Evolutionary conservation across 495 filamentous ascomycete species (phyloP).

Genomic region (Neurospora hispaniola): DNA sequence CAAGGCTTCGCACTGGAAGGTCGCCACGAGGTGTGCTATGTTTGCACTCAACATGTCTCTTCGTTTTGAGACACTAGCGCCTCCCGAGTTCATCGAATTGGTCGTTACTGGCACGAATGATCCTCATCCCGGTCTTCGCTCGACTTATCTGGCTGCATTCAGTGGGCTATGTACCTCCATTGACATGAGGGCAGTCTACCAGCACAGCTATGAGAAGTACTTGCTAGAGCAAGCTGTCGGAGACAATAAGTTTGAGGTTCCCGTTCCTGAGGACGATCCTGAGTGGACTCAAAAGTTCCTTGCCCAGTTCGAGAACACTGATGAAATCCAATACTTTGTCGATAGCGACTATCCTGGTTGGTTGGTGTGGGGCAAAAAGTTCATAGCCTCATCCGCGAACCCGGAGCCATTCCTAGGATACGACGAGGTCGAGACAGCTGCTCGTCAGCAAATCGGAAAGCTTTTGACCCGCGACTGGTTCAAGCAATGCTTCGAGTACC

Average conservation of each 20-base stretch:
- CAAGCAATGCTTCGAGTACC: conserved; percentile 72
- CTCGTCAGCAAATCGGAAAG: conserved; percentile 71
- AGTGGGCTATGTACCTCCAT: conserved; percentile 71
- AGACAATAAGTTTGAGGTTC: conserved; percentile 61
- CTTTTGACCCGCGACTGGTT: conserved; percentile 79
- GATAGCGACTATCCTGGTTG: conserved; percentile 91
- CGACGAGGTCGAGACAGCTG: conserved; percentile 68
- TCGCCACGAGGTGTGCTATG: conserved; percentile 75
- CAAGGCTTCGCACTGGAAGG: conserved; percentile 85
- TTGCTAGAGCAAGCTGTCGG: conserved; percentile 65
- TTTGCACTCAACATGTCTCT: conserved; percentile 82
- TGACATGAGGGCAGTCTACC: conserved; percentile 75
- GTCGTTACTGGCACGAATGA: conserved; percentile 78
- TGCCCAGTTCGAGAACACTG: conserved; percentile 63
- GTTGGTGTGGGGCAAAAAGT: conserved; percentile 87
- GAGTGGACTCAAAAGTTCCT: conserved; percentile 71
- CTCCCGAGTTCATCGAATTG: conserved; percentile 71
- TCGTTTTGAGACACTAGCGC: conserved; percentile 79
- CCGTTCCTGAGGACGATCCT: conserved; percentile 60
- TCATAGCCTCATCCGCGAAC: conserved; percentile 65
- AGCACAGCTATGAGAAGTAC: conserved; percentile 76
- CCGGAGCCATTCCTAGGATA: conserved; percentile 62
- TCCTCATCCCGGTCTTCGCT: conserved; percentile 74
- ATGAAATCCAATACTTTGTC: conserved; percentile 71
- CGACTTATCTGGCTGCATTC: conserved; percentile 69